These are phyloP conservation scores for Pisolithus albus DNA, from an alignment of 768 basidiomycete species.

Conservation along the genomic window DNA sequence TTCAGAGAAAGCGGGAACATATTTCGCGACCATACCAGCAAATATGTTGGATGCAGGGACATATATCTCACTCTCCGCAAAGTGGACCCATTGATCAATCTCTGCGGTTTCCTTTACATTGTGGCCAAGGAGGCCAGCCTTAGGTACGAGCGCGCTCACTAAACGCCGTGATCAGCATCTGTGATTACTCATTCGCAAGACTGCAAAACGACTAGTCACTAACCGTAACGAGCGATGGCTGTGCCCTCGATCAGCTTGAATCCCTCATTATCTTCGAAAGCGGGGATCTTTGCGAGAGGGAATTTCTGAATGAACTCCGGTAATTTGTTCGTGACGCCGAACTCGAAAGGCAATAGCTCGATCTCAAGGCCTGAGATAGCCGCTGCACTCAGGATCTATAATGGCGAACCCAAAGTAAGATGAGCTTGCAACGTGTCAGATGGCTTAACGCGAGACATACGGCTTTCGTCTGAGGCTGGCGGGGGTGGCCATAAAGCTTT, in stretches of 20 bases:
- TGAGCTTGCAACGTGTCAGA: neutral
- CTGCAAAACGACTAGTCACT: too few species aligned
- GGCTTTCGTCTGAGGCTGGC: constrained; percentile 12
- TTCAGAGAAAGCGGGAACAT: neutral
- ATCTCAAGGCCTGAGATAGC: constrained; percentile 13
- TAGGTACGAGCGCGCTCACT: constrained; percentile 12
- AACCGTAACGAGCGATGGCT: constrained; percentile 14
- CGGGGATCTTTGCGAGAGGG: constrained; percentile 13
- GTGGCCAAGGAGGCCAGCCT: constrained; percentile 10
- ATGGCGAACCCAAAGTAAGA: neutral
- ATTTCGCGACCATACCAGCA: neutral
- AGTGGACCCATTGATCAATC: constrained; percentile 19
- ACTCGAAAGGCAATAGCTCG: constrained; percentile 1
- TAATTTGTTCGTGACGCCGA: constrained; percentile 7
- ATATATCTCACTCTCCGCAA: constrained; percentile 13
- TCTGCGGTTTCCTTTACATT: constrained; percentile 4
- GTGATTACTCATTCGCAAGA: neutral
- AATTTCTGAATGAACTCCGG: constrained; percentile 10
- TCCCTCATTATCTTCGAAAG: constrained; percentile 14
- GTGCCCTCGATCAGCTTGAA: constrained; percentile 12
- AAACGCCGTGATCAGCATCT: neutral
- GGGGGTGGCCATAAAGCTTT: constrained; percentile 9
- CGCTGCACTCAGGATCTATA: constrained; percentile 16
- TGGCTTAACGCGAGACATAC: constrained; percentile 1
- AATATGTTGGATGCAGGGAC: neutral